A percentile compares a stretch with the other conserved stretches of the same genome.
phyloP scores from a whole-genome alignment of 2,329 filamentous ascomycete species.

The Dothideomycetes sp. region DNA sequence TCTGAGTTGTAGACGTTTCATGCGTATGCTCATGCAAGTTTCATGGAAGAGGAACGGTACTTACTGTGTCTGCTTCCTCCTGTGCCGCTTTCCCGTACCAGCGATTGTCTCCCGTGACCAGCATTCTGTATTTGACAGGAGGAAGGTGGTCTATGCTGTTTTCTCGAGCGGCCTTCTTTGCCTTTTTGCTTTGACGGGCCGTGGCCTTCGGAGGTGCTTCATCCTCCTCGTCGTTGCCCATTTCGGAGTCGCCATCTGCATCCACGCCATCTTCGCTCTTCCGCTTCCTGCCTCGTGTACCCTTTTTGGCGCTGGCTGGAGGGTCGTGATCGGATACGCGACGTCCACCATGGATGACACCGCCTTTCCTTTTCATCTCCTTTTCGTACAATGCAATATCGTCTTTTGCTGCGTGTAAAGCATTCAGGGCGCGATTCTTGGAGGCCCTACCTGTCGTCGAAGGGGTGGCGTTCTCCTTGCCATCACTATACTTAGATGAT shows the following conservation, averaged over 20 bases:
- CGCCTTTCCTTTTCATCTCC: conserved; percentile 72
- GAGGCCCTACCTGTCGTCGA: conserved; percentile 65
- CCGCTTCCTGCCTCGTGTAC: conserved; percentile 20
- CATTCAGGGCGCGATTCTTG: conserved; percentile 71
- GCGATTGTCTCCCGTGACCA: conserved; percentile 72
- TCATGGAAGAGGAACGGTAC: too few relatives aligned
- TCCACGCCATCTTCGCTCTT: conserved; percentile 26
- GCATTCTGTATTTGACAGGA: conserved; percentile 60
- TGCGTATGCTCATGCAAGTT: too few relatives aligned
- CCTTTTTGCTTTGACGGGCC: conserved; percentile 25
- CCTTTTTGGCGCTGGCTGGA: conserved; percentile 12
- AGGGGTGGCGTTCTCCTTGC: conserved; percentile 78
- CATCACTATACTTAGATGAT: conserved; percentile 11
- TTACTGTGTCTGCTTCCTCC: conserved; percentile 72
- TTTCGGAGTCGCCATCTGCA: conserved; percentile 27
- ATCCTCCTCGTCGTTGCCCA: conserved; percentile 5
- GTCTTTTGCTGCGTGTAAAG: conserved; percentile 63
- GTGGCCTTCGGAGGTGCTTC: conserved; percentile 14
- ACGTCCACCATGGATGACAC: conserved; percentile 49
- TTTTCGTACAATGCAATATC: conserved; percentile 90
- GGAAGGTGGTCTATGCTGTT: conserved; percentile 29
- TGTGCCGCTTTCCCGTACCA: conserved; percentile 66
- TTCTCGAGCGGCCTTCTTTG: conserved; percentile 36
- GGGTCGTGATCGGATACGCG: conserved; percentile 32
- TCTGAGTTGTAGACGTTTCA: background rate